Conservation (phyloP, 2,329 filamentous ascomycete species). For the Nemania sp. region DNA sequence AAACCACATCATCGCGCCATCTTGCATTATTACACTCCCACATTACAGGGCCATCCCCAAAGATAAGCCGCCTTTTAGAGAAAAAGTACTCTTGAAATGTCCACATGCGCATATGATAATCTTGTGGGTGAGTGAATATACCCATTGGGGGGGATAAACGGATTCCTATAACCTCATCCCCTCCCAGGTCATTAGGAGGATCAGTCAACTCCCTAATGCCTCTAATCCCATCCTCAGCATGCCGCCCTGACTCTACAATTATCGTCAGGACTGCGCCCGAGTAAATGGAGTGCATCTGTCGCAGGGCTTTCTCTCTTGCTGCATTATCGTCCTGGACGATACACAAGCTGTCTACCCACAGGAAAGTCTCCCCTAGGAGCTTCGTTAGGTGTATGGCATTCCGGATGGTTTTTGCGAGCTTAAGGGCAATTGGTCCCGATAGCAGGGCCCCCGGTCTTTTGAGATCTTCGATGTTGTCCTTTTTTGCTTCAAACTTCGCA, state of each 20-base stretch:
- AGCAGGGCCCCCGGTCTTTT: background rate
- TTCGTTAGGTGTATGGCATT: constrained; percentile 1
- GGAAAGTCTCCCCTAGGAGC: constrained; percentile 5
- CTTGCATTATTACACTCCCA: constrained; percentile 1
- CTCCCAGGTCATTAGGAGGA: background rate
- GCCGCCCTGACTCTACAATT: constrained; percentile 1
- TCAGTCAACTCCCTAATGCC: background rate
- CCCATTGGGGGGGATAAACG: no score
- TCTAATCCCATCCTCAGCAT: constrained; percentile 1
- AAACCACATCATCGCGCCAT: constrained; percentile 12
- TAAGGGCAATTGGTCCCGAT: background rate
- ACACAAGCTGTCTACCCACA: constrained; percentile 16
- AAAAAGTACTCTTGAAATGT: constrained; percentile 21
- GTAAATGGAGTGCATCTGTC: constrained; percentile 8
- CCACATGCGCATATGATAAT: constrained; percentile 21
- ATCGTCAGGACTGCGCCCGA: constrained; percentile 1
- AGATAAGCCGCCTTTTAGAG: constrained; percentile 8
- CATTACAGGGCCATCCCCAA: background rate
- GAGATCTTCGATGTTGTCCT: constrained; percentile 1
- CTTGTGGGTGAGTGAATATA: background rate
- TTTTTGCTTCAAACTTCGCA: background rate
- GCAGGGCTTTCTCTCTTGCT: background rate
- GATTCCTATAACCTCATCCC: background rate
- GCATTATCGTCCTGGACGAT: constrained; percentile 12
- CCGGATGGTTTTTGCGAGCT: constrained; percentile 9